Evolutionary conservation across 345 rosid species (phyloP), one percentile per base, ranked within the genome.

Genomic region (Psidium friedrichsthalianum): DNA sequence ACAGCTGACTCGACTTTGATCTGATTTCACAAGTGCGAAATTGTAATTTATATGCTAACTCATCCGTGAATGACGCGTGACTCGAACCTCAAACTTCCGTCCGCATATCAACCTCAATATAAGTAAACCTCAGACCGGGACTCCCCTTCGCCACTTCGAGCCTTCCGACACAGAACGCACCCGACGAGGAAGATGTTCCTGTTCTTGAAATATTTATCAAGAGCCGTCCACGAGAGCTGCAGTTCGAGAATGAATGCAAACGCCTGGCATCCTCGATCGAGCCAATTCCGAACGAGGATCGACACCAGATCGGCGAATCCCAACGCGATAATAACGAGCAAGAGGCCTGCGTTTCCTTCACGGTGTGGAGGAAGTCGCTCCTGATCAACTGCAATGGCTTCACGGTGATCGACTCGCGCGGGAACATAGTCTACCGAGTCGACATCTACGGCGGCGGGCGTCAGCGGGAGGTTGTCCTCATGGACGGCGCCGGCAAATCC

Each of bases 301-400:
- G 24, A 36, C 56, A 47, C 76, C 76, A 2, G 55, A 69, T 40
- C 53, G 53, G 78, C 11, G 61, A 21, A 27, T 25, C 47, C 82
- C n/a, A n/a, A 44, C 82, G 0, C 11, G 42, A 21, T 0, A 13
- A 54, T 21, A 29, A 54, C 7, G 25, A 24, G 25, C 22, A 56
- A 85, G 94, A 86, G 21, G 58, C 80, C 29, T 87, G 91, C 87
- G 90, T 88, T 10, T 90, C 91, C 44, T 86, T 97, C 52, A 97
- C 99, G 22, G 98, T 95, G 69, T 95, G 99, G 99, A 94, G 95
- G 87, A 97, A 97, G 88, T 97, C 99, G 24, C 93, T 97, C 82
- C 21, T 97, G 21, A 83, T 93, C 55, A 93, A 88, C 82, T 95
- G 97, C 82, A 91, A 89, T 49, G 98, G 99, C 1, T 96, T 95